These are phyloP conservation scores for Smittium culicis DNA, from an alignment of 371 early-diverging fungal species.

Conservation along the genomic window DNA sequence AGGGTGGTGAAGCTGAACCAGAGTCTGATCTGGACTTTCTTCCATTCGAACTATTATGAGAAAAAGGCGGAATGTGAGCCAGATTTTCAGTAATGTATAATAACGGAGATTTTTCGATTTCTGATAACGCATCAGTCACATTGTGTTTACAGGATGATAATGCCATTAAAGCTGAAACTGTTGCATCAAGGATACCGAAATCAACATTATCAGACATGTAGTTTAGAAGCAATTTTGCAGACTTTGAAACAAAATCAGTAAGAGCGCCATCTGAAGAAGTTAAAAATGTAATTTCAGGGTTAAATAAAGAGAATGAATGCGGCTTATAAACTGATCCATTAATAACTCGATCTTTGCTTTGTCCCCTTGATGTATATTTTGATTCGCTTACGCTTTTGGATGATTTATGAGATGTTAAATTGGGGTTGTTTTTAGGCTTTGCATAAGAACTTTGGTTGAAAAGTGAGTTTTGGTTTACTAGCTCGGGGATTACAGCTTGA, in stretches of 20 bases:
- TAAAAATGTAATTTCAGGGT: neutral
- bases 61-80: neutral
- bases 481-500: slow-evolving; percentile 58
- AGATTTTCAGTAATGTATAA: neutral
- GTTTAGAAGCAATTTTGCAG: slow-evolving; percentile 18
- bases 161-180: slow-evolving; percentile 45
- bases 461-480: slow-evolving; percentile 16
- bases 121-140: slow-evolving; percentile 38
- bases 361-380: neutral
- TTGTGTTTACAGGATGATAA: slow-evolving; percentile 43
- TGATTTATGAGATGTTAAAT: neutral
- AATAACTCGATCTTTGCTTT: neutral
- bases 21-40: neutral
- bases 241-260: slow-evolving; percentile 26
- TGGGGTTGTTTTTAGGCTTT: neutral
- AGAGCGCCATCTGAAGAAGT: slow-evolving; percentile 18
- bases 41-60: neutral
- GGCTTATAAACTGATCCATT: neutral
- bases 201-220: slow-evolving; percentile 17
- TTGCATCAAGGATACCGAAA: slow-evolving; percentile 34
- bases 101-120: slow-evolving; percentile 27
- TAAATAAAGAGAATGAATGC: neutral
- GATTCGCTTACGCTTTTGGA: neutral
- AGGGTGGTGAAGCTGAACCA: neutral
- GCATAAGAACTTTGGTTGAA: neutral